A percentile compares a stretch with the other conserved stretches of the same genome.
phyloP scores from a whole-genome alignment of 768 basidiomycete genomes.

The Tylopilus vinaceipallidus region DNA sequence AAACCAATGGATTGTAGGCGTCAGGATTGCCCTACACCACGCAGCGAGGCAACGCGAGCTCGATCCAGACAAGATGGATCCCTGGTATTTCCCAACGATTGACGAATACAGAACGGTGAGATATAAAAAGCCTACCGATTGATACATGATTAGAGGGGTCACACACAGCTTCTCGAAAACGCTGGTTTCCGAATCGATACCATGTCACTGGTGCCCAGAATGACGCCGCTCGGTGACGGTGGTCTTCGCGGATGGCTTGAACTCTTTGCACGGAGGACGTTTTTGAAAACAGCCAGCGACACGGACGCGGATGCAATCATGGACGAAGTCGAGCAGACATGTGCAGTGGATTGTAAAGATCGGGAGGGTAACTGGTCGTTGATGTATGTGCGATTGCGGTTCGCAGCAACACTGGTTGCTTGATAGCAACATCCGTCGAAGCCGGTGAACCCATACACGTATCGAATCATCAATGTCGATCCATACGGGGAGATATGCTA shows the following conservation, averaged over 20 bases:
- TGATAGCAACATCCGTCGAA: conserved; percentile 15
- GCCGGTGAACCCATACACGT: conserved; percentile 1
- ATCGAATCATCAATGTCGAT: conserved; percentile 2
- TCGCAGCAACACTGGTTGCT: conserved; percentile 46
- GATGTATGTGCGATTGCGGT: conserved; percentile 72
- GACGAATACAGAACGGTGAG: conserved; percentile 61
- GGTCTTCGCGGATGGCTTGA: conserved; percentile 62
- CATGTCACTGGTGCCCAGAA: conserved; percentile 53
- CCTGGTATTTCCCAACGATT: conserved; percentile 82
- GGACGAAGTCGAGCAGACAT: conserved; percentile 56
- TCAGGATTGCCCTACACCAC: conserved; percentile 56
- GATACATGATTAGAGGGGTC: neutral
- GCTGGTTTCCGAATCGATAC: conserved; percentile 56
- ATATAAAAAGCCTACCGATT: neutral
- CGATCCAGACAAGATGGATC: conserved; percentile 61
- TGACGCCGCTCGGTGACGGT: conserved; percentile 51
- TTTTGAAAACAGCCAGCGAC: conserved; percentile 52
- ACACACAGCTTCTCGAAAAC: conserved; percentile 48
- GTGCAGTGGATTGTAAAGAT: conserved; percentile 56
- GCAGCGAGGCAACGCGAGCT: conserved; percentile 52
- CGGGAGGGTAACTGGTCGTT: conserved; percentile 61
- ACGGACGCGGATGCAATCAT: conserved; percentile 59
- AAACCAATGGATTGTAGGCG: conserved; percentile 41
- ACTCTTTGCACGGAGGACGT: conserved; percentile 61
- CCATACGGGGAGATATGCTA: neutral